phyloP scores from a whole-genome alignment of 345 rosid species.

The Citrus unshiu region DNA sequence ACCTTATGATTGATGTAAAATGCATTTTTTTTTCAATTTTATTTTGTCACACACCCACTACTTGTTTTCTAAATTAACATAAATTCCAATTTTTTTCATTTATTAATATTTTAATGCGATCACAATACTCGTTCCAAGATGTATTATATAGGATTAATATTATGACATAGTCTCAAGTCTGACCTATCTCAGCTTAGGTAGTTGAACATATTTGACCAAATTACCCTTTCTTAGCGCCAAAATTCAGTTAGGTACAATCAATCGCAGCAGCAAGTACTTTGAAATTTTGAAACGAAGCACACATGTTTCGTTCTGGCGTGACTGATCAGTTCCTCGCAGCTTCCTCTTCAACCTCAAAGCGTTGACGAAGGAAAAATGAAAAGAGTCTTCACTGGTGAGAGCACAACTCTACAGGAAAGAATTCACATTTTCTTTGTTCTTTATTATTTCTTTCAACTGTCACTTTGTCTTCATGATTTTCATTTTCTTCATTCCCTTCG shows the following conservation, averaged over 20 bases:
- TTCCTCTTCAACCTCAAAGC: slow-evolving; percentile 15
- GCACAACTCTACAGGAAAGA: background rate
- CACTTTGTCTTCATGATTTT: background rate
- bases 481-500: background rate
- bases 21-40: too few species aligned
- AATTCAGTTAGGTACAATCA: background rate
- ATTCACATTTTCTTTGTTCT: background rate
- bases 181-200: background rate
- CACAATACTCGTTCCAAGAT: background rate
- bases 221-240: background rate
- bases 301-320: too few species aligned
- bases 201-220: background rate
- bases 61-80: too few species aligned
- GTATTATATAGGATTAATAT: too few species aligned
- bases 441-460: background rate
- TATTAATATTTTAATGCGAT: background rate
- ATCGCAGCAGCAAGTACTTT: background rate
- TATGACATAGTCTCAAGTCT: background rate
- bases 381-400: background rate
- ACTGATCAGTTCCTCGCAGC: background rate
- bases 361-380: slow-evolving; percentile 28
- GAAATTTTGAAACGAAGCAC: background rate
- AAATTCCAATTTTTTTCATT: too few species aligned
- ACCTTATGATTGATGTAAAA: background rate
- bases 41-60: too few species aligned